phyloP scores from a whole-genome alignment of 345 rosid genomes.

The Erysimum cheiranthoides region DNA sequence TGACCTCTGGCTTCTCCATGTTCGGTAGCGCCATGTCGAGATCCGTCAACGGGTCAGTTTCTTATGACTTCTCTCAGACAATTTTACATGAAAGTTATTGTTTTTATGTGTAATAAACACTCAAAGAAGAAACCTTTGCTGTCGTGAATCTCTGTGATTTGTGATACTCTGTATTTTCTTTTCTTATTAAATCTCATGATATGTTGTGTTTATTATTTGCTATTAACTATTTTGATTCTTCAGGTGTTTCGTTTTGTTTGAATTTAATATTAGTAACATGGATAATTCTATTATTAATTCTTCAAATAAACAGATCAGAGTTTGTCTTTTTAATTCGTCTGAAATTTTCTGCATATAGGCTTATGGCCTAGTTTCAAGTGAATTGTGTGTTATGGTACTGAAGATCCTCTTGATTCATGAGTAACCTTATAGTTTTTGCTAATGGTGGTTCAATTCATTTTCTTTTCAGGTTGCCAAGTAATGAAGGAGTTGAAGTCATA shows the following conservation, averaged over 20 bases:
- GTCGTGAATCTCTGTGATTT: conserved; percentile 17
- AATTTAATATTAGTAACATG: conserved; percentile 40
- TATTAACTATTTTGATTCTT: conserved; percentile 18
- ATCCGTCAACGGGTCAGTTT: conserved; percentile 67
- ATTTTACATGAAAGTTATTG: neutral
- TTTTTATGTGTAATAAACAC: conserved; percentile 4
- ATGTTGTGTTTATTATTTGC: conserved; percentile 23
- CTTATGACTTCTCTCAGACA: neutral
- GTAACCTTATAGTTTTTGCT: neutral
- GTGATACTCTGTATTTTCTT: neutral
- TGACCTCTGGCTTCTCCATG: conserved; percentile 69
- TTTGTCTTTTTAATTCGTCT: neutral
- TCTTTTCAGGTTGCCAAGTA: conserved; percentile 55
- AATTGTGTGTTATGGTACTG: conserved; percentile 17
- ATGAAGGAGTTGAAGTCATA: conserved; percentile 89
- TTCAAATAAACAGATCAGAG: conserved; percentile 12
- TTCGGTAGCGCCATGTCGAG: conserved; percentile 72
- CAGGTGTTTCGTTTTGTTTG: conserved; percentile 14
- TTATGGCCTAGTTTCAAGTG: neutral
- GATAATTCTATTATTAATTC: conserved; percentile 33
- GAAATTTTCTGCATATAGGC: neutral
- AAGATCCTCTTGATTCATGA: conserved; percentile 3
- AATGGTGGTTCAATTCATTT: neutral
- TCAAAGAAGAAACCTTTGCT: neutral
- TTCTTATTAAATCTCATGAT: neutral